These are phyloP conservation scores for Russula sp. DNA, from an alignment of 768 basidiomycete species.

Conservation along the genomic window DNA sequence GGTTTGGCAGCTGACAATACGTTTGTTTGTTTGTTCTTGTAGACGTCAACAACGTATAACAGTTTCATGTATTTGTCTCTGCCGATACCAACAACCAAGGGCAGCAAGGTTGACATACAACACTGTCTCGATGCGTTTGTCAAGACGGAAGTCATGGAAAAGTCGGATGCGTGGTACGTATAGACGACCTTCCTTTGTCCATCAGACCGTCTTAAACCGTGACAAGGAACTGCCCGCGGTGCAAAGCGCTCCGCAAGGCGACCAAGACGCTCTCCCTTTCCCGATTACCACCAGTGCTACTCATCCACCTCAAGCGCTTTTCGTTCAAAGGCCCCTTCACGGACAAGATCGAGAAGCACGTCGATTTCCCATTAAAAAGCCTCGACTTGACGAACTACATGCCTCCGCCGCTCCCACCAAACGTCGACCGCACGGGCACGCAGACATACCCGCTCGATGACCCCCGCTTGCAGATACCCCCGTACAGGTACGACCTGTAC, in stretches of 20 bases:
- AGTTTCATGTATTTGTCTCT: constrained; percentile 92
- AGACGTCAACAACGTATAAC: constrained; percentile 98
- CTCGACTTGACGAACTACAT: constrained; percentile 74
- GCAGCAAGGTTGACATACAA: constrained; percentile 59
- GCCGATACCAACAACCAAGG: constrained; percentile 69
- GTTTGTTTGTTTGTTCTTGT: background rate
- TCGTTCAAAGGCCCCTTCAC: constrained; percentile 87
- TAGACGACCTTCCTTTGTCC: background rate
- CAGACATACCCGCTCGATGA: constrained; percentile 45
- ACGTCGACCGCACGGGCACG: constrained; percentile 42
- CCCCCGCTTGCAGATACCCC: constrained; percentile 76
- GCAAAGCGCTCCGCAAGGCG: constrained; percentile 83
- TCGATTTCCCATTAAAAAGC: constrained; percentile 73
- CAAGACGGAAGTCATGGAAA: constrained; percentile 83
- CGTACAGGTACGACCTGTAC: constrained; percentile 91
- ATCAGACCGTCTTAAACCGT: background rate
- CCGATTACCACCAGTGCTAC: constrained; percentile 85
- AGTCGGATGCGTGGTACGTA: constrained; percentile 86
- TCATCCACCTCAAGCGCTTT: constrained; percentile 92
- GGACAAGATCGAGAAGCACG: constrained; percentile 92
- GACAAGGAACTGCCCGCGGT: constrained; percentile 89
- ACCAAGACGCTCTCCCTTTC: constrained; percentile 85
- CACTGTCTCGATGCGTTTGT: constrained; percentile 89
- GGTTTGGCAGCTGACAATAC: constrained; percentile 16
- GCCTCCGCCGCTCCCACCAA: constrained; percentile 71